Percentiles rank a stretch among this genome's conserved stretches.
Evolutionary conservation across 495 filamentous ascomycete species (phyloP).

Genomic region (Cercophora sp.): DNA sequence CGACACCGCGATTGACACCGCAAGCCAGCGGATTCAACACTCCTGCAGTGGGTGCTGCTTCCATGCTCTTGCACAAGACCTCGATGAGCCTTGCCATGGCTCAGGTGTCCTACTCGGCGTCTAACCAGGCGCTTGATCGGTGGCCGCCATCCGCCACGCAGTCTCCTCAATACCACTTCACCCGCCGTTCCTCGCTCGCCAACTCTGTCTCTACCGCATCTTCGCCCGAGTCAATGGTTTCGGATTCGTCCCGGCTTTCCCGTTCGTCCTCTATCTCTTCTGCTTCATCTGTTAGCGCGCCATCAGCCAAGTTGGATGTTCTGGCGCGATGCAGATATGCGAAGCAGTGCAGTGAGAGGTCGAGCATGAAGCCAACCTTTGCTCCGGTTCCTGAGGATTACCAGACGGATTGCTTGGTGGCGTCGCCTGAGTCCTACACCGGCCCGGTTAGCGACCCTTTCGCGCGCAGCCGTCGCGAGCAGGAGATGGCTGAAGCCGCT

Average conservation of each 20-base stretch:
- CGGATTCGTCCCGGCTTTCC: conserved; percentile 71
- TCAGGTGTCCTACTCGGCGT: conserved; percentile 61
- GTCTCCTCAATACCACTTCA: conserved; percentile 53
- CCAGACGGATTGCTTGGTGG: conserved; percentile 52
- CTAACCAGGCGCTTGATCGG: conserved; percentile 52
- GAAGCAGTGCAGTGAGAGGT: conserved; percentile 55
- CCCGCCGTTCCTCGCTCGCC: conserved; percentile 71
- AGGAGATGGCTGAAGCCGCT: conserved; percentile 52
- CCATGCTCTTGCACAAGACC: conserved; percentile 46
- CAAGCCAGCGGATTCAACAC: conserved; percentile 68
- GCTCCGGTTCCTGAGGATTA: conserved; percentile 50
- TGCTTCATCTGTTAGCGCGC: conserved; percentile 64
- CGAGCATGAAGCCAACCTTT: conserved; percentile 42
- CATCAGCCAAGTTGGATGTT: conserved; percentile 66
- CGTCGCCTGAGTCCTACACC: conserved; percentile 60
- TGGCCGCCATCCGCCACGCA: conserved; percentile 57
- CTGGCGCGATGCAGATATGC: conserved; percentile 81
- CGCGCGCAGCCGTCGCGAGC: conserved; percentile 41
- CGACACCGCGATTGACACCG: conserved; percentile 79
- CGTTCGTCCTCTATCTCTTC: conserved; percentile 72
- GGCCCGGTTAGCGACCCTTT: conserved; percentile 45
- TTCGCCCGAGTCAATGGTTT: conserved; percentile 88
- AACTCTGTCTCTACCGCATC: conserved; percentile 73
- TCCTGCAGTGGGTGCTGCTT: conserved; percentile 82
- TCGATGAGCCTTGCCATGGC: conserved; percentile 79